Conservation (phyloP, 768 basidiomycete genomes). For the Mycena rosella region DNA sequence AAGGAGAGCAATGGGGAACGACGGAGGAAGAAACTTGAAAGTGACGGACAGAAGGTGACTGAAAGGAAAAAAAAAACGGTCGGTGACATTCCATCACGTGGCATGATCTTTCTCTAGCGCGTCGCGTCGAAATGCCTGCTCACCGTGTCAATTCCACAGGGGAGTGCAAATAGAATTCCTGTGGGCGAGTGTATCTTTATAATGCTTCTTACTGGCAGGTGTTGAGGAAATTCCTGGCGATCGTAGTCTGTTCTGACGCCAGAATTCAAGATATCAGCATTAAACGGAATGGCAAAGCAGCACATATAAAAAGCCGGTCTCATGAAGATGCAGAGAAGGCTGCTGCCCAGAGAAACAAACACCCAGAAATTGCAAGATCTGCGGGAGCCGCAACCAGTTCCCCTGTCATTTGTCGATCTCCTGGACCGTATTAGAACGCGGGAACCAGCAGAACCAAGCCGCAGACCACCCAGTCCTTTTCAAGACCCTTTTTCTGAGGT, state of each 20-base stretch:
- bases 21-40: neutral
- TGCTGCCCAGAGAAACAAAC: neutral
- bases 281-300: neutral
- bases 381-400: neutral
- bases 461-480: neutral
- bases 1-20: neutral
- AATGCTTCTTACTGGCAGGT: neutral
- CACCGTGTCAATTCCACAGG: conserved; percentile 3
- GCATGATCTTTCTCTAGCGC: neutral
- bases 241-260: neutral
- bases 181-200: neutral
- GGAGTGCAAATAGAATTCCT: no score
- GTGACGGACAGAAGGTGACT: neutral
- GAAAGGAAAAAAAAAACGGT: conserved; percentile 6
- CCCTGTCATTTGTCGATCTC: conserved; percentile 5
- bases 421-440: neutral
- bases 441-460: conserved; percentile 2
- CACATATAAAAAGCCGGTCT: neutral
- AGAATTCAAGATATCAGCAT: neutral
- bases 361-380: neutral
- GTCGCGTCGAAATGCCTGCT: conserved; percentile 13
- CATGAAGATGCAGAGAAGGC: neutral
- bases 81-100: neutral
- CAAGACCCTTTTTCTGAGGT: neutral
- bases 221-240: neutral